Evolutionary conservation across 306 rosid species (phyloP).

Genomic region (Trifolium pratense): DNA sequence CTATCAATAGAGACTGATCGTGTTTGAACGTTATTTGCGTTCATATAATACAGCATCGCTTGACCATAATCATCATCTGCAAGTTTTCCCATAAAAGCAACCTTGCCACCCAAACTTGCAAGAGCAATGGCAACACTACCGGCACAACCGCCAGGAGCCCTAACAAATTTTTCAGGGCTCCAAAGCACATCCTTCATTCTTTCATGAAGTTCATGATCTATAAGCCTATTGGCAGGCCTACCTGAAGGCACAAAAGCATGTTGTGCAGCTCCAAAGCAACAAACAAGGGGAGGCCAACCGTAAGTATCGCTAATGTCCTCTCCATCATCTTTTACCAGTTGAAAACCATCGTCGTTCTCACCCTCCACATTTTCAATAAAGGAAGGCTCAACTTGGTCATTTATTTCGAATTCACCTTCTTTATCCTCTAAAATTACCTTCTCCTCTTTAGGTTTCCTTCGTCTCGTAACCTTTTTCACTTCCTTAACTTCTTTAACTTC

Average conservation of each 20-base stretch:
- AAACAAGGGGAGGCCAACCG: conserved; percentile 97
- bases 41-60: conserved; percentile 82
- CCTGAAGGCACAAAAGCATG: conserved; percentile 93
- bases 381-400: conserved; percentile 58
- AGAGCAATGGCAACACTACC: conserved; percentile 91
- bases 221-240: conserved; percentile 81
- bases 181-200: conserved; percentile 72
- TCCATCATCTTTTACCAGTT: conserved; percentile 60
- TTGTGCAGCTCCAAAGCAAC: conserved; percentile 95
- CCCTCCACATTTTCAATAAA: conserved; percentile 55
- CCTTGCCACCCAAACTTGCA: conserved; percentile 89
- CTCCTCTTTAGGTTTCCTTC: conserved; percentile 60
- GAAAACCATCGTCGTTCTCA: conserved; percentile 60
- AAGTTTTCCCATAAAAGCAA: conserved; percentile 97
- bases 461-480: conserved; percentile 65
- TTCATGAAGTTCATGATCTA: conserved; percentile 77
- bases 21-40: conserved; percentile 80
- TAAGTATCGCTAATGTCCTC: conserved; percentile 80
- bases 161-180: conserved; percentile 77
- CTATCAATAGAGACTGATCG: conserved; percentile 76
- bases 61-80: conserved; percentile 86
- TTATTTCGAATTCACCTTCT: conserved; percentile 52
- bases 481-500: conserved; percentile 52
- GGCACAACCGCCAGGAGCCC: conserved; percentile 89
- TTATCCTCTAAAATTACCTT: conserved; percentile 47